Evolutionary conservation across 2,329 filamentous ascomycete genomes (phyloP).

Genomic region (Pochonia chlamydosporia): DNA sequence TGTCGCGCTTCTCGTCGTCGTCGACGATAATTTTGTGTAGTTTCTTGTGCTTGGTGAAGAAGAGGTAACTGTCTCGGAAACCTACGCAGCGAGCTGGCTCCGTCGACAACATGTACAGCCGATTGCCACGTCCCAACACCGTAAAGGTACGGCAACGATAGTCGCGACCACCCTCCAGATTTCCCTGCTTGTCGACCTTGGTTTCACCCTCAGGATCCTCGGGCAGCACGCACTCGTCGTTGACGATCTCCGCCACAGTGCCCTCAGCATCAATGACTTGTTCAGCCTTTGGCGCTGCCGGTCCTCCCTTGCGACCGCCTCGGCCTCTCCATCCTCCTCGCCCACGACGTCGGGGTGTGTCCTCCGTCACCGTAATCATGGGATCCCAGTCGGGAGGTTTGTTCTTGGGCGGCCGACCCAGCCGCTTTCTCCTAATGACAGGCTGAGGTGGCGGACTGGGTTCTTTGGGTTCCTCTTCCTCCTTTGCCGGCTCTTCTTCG

Average conservation of each 20-base stretch:
- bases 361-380: conserved; percentile 49
- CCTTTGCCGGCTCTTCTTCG: conserved; percentile 31
- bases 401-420: conserved; percentile 85
- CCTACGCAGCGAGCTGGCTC: conserved; percentile 95
- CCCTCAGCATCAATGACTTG: conserved; percentile 92
- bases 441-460: conserved; percentile 52
- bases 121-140: conserved; percentile 72
- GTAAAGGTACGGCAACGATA: conserved; percentile 96
- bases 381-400: conserved; percentile 73
- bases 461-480: conserved; percentile 43
- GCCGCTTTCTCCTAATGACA: conserved; percentile 66
- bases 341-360: conserved; percentile 58
- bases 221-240: conserved; percentile 87
- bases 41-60: conserved; percentile 96
- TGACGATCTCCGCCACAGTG: conserved; percentile 80
- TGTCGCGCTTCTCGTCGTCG: conserved; percentile 92
- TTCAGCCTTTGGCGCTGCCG: conserved; percentile 69
- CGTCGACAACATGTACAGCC: conserved; percentile 97
- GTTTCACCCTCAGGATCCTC: conserved; percentile 83
- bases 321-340: conserved; percentile 66
- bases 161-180: conserved; percentile 76
- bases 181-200: conserved; percentile 87
- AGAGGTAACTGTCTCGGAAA: conserved; percentile 95
- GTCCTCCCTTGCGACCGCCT: conserved; percentile 61
- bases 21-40: conserved; percentile 98